phyloP scores from a whole-genome alignment of 345 rosid genomes.

The Abelmoschus esculentus region DNA sequence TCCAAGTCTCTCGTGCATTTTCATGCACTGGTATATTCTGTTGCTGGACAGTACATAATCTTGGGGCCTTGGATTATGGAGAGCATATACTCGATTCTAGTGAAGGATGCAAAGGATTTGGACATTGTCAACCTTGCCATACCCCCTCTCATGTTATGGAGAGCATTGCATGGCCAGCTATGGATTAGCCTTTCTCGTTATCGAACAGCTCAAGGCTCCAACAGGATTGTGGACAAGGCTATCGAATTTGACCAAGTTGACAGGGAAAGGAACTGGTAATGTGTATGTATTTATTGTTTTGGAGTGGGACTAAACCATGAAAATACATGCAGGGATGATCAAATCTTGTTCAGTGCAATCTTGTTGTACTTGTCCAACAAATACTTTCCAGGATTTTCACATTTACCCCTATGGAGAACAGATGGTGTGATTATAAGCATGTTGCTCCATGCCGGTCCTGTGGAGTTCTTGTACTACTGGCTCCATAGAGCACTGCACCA shows the following conservation, averaged over 20 bases:
- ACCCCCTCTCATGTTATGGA: neutral
- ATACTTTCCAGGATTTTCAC: slow-evolving; percentile 18
- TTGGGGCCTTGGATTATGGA: neutral
- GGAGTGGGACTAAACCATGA: too few species aligned
- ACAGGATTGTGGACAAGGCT: too few species aligned
- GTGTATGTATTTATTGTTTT: too few species aligned
- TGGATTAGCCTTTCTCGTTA: too few species aligned
- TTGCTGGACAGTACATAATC: neutral
- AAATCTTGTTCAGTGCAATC: slow-evolving; percentile 49
- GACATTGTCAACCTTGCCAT: neutral
- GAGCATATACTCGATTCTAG: neutral
- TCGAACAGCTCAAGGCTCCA: too few species aligned
- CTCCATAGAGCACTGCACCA: slow-evolving; percentile 72
- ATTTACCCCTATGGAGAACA: slow-evolving; percentile 50
- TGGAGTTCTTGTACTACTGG: slow-evolving; percentile 84
- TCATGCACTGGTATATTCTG: neutral
- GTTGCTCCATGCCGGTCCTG: slow-evolving; percentile 60
- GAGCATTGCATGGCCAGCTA: neutral
- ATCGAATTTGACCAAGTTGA: too few species aligned
- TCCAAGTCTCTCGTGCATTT: too few species aligned
- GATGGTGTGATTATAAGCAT: slow-evolving; percentile 42
- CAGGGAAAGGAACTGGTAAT: too few species aligned
- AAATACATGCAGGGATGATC: slow-evolving; percentile 29
- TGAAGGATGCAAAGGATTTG: neutral
- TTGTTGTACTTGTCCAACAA: slow-evolving; percentile 24